Base-by-base conservation (phyloP, 2,329 filamentous ascomycete genomes). In the Pseudocercospora pini-densiflorae region DNA sequence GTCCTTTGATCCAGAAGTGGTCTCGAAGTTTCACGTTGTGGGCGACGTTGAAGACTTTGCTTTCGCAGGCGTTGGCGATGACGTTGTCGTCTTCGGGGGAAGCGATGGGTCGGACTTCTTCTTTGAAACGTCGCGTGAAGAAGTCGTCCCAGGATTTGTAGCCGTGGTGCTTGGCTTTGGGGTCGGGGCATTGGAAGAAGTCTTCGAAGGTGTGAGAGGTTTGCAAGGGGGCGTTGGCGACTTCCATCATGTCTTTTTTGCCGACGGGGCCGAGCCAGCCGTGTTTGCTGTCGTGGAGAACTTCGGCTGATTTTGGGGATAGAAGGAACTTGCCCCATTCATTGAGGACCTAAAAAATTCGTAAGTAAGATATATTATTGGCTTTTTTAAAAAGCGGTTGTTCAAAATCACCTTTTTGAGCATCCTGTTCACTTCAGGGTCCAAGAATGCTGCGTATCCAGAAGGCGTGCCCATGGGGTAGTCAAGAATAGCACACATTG, bases 71-170 rank as follows among this genome's bases (percentile, higher is more conserved):
- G 74, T 90, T 91, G 59, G 81, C 84, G 62, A 92, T 85, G 23
- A 87, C 79, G 33, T 73, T 77, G 64, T 82, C 78, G 65, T 91
- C 84, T 0, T 87, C 81, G 0, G 87, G 86, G 0, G 77, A 80
- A 0, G 85, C 86, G 1, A 91, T 80, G 0, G 89, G 89, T 0
- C 90, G 84, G 1, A 86, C 82, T 3, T 86, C 82, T 0, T 85
- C 81, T 8, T 78, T 81, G 62, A 91, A 83, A 5, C 80, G 64
- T 5, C 90, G 84, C 0, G 87, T 90, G 79, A 92, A 92, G 79
- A 91, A 92, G 72, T 87, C 81, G 65, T 92, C 89, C 90, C 90
- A 92, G 0, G 87, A 90, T 63, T 82, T 85, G 79, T 82, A 92
- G 19, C 89, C 89, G 68, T 86, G 83, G 73, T 88, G 75, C 69